Evolutionary conservation across 768 basidiomycete species (phyloP), one percentile per base, ranked within the genome.

Genomic region (Suillus americanus): DNA sequence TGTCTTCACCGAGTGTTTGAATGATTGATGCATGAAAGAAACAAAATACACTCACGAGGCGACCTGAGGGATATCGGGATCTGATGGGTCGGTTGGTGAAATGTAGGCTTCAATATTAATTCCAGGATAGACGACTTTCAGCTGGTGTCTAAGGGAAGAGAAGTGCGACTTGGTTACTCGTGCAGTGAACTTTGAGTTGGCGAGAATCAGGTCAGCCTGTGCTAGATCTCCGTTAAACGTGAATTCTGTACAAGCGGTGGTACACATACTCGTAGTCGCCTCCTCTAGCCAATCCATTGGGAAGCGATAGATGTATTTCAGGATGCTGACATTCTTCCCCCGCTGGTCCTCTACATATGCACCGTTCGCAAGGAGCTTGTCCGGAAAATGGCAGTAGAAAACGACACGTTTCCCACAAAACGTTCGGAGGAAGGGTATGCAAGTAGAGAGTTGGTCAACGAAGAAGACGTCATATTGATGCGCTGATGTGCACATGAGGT

Each of bases 351-450:
- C 86, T 0, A 87, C 82, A 70, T 84, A 75, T 5, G 77, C 86
- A 0, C 91, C 91, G 66, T 86, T 85, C 7, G 90, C 87, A 33
- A 98, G 84, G 1, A 99, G 81, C 75, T 97, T 97, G 78, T 99
- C 97, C 0, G 97, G 97, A 69, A 99, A 99, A 74, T 99, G 97
- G 69, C 95, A 97, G 74, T 99, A 99, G 77, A 98, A 99, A 23
- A 99, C 89, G 37, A 97, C 92, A 2, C 94, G 87, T n/a, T 86
- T 92, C 25, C 81, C 81, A 3, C 82, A 85, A 16, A 92, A 71
- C 65, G 79, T 70, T 3, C 92, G 85, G 0, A 99, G 81, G 64
- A 97, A 80, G 0, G 97, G 97, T 30, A 98, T 81, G 67, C 91
- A 95, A 2, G 95, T 94, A 5, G 94, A 95, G 23, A 99, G 87